Conservation (phyloP, 1,284 basidiomycete species). For the Spongispora temasekensis region DNA sequence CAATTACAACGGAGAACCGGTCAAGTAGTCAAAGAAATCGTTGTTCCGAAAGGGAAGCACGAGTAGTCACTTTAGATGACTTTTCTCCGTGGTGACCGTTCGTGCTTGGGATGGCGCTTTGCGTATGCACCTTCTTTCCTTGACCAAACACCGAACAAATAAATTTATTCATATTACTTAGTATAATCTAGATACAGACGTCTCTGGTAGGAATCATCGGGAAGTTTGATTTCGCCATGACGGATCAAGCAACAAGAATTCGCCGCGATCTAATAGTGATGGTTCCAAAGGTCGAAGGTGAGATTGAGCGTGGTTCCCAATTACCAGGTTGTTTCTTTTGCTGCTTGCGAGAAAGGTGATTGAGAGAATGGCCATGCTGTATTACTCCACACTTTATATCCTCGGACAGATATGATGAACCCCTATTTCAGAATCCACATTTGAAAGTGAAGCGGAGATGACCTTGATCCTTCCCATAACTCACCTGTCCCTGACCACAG, state of each 20-base stretch:
- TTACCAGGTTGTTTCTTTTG: conserved; percentile 44
- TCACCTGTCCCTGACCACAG: too few species aligned
- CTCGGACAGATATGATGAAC: too few species aligned
- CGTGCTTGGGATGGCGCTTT: conserved; percentile 54
- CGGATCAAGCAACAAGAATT: conserved; percentile 40
- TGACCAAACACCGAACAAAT: too few species aligned
- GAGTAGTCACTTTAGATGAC: too few species aligned
- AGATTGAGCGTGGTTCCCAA: conserved; percentile 46
- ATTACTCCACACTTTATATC: too few species aligned
- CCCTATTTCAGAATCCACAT: too few species aligned
- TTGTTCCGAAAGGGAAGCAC: conserved; percentile 37
- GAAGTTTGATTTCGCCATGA: conserved; percentile 49
- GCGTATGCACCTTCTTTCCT: conserved; percentile 17
- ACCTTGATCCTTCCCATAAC: too few species aligned
- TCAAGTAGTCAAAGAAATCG: conserved; percentile 36
- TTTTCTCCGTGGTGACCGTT: conserved; percentile 44
- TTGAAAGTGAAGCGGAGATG: too few species aligned
- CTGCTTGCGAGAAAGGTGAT: conserved; percentile 36
- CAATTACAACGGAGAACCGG: conserved; percentile 39
- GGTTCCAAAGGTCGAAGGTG: conserved; percentile 48
- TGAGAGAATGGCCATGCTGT: too few species aligned
- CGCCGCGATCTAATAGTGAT: conserved; percentile 46
- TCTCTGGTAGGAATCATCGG: conserved; percentile 50
- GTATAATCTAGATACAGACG: conserved; percentile 49
- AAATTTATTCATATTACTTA: too few species aligned